Base-by-base conservation (phyloP, 2,329 filamentous ascomycete genomes). In the Xylariaceae sp. region DNA sequence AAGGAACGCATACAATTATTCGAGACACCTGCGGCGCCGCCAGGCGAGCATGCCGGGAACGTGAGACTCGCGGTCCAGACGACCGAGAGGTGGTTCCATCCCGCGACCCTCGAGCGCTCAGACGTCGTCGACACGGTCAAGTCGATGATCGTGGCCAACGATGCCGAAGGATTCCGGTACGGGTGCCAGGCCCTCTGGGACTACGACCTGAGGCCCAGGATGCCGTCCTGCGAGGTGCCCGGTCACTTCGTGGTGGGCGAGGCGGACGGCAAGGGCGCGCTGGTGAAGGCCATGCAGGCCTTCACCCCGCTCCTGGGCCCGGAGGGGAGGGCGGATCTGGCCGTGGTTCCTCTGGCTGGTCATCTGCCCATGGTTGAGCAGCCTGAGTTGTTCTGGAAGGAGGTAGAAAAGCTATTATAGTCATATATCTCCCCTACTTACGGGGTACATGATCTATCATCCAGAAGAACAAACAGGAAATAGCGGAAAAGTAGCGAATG, bases 301-400 rank as follows among this genome's bases (percentile, higher is more conserved):
- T 87, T 89, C 72, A 77, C 71, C n/a, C n/a, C n/a, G 38, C 69
- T 62, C 0, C 58, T 66, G 13, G 59, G 87, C 29, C 81, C 82
- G 0, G 59, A 66, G 8, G 57, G 61, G 0, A 76, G 73, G 0
- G 73, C 72, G 0, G 70, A 76, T 42, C 71, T 88, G 48, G 77
- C 73, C 57, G 61, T 84, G 41, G 74, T 94, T 8, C 75, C 84
- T 0, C 66, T 72, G 7, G 79, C 86, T 0, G 88, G 88, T 0
- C 88, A 94, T 66, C 62, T 94, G 54, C 88, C 88, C 0, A 94
- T 94, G 85, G 80, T 80, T 33, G 88, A 94, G 63, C 74, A 78
- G 49, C 81, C 85, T 0, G 63, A 69, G 40, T 78, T 71, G 3
- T 88, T 89, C 57, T 81, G 81, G 57, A 65, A 73, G 18, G 76